Percentiles rank a stretch among this genome's conserved stretches.
phyloP scores from a whole-genome alignment of 1,284 basidiomycete species.

The Cronartium ribicola region DNA sequence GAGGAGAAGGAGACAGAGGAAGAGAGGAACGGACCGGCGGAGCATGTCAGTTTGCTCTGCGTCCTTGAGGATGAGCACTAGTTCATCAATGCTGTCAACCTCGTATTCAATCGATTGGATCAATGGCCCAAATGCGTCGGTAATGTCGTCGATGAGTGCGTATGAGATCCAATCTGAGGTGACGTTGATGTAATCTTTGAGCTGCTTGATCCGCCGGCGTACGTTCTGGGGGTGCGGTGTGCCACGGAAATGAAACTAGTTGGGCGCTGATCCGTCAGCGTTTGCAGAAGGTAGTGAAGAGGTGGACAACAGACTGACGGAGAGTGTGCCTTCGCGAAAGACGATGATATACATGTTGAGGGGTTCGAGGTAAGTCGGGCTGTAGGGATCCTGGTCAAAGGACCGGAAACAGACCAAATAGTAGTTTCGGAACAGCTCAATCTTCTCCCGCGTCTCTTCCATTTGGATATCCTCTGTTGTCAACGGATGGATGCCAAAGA shows the following conservation, averaged over 20 bases:
- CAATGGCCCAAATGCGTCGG: conserved; percentile 96
- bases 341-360: conserved; percentile 99
- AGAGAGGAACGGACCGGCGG: conserved; percentile 54
- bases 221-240: conserved; percentile 98
- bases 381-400: conserved; percentile 98
- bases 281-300: neutral
- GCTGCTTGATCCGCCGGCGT: conserved; percentile 93
- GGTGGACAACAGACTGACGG: conserved; percentile 58
- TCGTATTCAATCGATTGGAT: conserved; percentile 99
- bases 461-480: conserved; percentile 99
- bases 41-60: conserved; percentile 76
- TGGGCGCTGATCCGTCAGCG: conserved; percentile 2
- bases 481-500: conserved; percentile 93
- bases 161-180: conserved; percentile 99
- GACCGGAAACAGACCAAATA: conserved; percentile 99
- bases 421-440: conserved; percentile 97
- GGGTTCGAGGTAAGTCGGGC: conserved; percentile 93
- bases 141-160: conserved; percentile 98
- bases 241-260: conserved; percentile 90
- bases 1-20: neutral
- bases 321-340: conserved; percentile 94
- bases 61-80: conserved; percentile 90
- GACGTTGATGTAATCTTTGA: conserved; percentile 98
- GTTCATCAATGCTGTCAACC: conserved; percentile 97
- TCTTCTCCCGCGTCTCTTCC: conserved; percentile 99